Conservation (phyloP, 352 stramenopile species). For the Phytophthora lateralis region DNA sequence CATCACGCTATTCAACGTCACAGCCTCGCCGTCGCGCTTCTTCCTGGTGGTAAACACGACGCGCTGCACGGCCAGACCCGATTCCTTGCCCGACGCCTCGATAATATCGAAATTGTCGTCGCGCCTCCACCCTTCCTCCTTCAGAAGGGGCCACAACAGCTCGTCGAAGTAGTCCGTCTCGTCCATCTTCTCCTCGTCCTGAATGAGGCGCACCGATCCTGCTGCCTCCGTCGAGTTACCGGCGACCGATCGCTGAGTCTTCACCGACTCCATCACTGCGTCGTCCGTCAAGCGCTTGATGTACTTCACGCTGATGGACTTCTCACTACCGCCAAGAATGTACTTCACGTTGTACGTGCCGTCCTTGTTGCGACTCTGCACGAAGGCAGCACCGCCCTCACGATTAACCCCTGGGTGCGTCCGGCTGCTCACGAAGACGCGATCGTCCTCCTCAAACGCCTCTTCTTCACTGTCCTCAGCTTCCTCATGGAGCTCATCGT, state of each 20-base stretch:
- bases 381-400: constrained; percentile 60
- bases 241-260: constrained; percentile 39
- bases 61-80: constrained; percentile 43
- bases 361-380: constrained; percentile 62
- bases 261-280: constrained; percentile 77
- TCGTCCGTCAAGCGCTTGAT: constrained; percentile 73
- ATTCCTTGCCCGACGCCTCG: constrained; percentile 47
- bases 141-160: constrained; percentile 79
- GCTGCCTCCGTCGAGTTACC: constrained; percentile 32
- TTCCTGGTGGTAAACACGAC: constrained; percentile 43
- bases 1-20: constrained; percentile 55
- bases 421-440: constrained; percentile 76
- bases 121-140: constrained; percentile 72
- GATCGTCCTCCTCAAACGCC: constrained; percentile 60
- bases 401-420: constrained; percentile 85
- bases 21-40: constrained; percentile 19
- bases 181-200: constrained; percentile 50
- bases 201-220: constrained; percentile 29
- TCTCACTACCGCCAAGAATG: constrained; percentile 78
- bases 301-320: constrained; percentile 61
- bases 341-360: constrained; percentile 87
- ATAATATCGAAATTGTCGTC: constrained; percentile 58
- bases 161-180: constrained; percentile 80
- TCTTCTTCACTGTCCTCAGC: constrained; percentile 49
- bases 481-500: constrained; percentile 9